phyloP scores from a whole-genome alignment of 2,329 filamentous ascomycete species.

The Ceratocystis diversiconidia region DNA sequence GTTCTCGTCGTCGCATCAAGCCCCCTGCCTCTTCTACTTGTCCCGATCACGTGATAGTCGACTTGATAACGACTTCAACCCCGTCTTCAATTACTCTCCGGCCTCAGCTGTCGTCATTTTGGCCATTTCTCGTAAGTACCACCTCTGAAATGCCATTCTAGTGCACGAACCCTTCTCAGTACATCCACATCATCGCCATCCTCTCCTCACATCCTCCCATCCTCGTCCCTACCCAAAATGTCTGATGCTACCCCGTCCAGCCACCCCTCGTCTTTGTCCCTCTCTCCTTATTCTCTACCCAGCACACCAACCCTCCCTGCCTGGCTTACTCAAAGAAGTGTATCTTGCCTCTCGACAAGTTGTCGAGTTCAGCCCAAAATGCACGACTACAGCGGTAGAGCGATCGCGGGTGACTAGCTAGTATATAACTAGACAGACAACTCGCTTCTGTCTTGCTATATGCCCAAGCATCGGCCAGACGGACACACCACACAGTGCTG shows the following conservation, averaged over 20 bases:
- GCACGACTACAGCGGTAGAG: too few species aligned
- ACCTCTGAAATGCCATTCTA: neutral
- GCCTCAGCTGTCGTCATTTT: neutral
- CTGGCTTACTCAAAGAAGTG: neutral
- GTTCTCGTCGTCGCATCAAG: slow-evolving; percentile 18
- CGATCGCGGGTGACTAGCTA: too few species aligned
- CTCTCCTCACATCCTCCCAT: neutral
- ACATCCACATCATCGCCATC: slow-evolving; percentile 1
- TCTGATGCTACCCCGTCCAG: slow-evolving; percentile 2
- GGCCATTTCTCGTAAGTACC: neutral
- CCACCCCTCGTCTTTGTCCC: neutral
- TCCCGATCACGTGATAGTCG: neutral
- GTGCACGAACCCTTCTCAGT: neutral
- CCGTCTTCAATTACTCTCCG: neutral
- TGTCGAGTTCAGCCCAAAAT: neutral
- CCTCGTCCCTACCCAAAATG: slow-evolving; percentile 1
- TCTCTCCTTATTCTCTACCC: neutral
- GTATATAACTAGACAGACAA: too few species aligned
- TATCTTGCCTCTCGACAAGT: too few species aligned
- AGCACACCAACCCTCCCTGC: neutral
- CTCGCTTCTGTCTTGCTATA: neutral
- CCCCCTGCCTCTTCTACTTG: slow-evolving; percentile 8
- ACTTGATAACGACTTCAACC: neutral
- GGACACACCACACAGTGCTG: neutral
- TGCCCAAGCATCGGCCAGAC: neutral